These are phyloP conservation scores for Oryza officinalis DNA, from an alignment of 176 grass and related monocot species.

Conservation along the genomic window DNA sequence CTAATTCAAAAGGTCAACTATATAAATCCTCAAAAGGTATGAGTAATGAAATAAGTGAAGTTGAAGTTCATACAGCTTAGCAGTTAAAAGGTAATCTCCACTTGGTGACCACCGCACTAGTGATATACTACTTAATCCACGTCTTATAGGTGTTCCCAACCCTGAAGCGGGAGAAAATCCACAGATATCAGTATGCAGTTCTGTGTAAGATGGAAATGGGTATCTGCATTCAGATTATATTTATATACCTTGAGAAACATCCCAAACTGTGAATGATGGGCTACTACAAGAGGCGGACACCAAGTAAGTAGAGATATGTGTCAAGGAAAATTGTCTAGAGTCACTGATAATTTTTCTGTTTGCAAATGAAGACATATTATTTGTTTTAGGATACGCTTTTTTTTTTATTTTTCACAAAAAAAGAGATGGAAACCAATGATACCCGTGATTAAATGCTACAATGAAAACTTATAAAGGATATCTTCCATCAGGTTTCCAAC, in stretches of 20 bases:
- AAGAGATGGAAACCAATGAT: slow-evolving; percentile 16
- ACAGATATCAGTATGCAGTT: slow-evolving; percentile 15
- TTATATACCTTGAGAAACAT: slow-evolving; percentile 81
- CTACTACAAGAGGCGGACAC: slow-evolving; percentile 82
- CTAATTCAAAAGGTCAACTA: slow-evolving; percentile 44
- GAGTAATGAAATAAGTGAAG: slow-evolving; percentile 22
- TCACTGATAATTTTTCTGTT: slow-evolving; percentile 10
- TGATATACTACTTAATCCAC: slow-evolving; percentile 83
- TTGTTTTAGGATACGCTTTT: background rate
- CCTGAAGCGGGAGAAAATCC: slow-evolving; percentile 49
- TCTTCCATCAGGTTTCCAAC: slow-evolving; percentile 93
- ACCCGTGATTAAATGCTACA: background rate
- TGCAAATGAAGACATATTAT: slow-evolving; percentile 5
- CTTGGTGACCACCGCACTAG: slow-evolving; percentile 84
- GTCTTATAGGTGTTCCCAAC: slow-evolving; percentile 78
- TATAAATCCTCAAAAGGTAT: slow-evolving; percentile 30
- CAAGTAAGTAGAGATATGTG: slow-evolving; percentile 79
- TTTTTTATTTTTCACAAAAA: slow-evolving; percentile 21
- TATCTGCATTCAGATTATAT: background rate
- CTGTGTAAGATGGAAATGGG: background rate
- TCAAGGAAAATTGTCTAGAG: slow-evolving; percentile 57
- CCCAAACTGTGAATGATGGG: slow-evolving; percentile 96
- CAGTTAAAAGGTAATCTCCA: slow-evolving; percentile 87
- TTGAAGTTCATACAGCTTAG: slow-evolving; percentile 74
- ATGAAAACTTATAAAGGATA: slow-evolving; percentile 71